A percentile compares a stretch with the other conserved stretches of the same genome.
Evolutionary conservation across 176 grass and related monocot genomes (phyloP).

Genomic region (Eragrostis nindensis): DNA sequence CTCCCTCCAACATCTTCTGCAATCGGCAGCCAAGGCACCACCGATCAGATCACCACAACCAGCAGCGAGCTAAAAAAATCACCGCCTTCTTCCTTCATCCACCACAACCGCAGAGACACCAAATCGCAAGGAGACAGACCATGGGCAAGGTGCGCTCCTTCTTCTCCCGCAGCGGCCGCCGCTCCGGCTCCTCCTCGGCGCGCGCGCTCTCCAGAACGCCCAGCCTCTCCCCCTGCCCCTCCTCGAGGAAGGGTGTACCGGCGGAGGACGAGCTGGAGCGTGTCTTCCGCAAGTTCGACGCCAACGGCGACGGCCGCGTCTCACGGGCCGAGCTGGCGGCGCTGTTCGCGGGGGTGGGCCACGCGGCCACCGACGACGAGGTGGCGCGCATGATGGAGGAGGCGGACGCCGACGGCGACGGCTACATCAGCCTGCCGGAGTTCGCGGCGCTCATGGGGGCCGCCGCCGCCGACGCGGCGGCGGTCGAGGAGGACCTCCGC

Average conservation of each 20-base stretch:
- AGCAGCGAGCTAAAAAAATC: background rate
- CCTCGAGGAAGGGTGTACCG: background rate
- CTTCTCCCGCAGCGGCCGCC: constrained; percentile 60
- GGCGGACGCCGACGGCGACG: constrained; percentile 88
- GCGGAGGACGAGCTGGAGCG: constrained; percentile 61
- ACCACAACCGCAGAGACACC: too few relatives aligned
- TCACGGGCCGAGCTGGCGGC: constrained; percentile 66
- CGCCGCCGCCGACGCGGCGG: background rate
- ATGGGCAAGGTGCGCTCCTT: constrained; percentile 89
- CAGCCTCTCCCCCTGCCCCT: background rate
- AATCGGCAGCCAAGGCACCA: too few relatives aligned
- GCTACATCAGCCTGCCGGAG: constrained; percentile 76
- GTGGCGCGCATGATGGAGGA: constrained; percentile 79
- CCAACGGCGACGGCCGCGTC: constrained; percentile 82
- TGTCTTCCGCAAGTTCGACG: constrained; percentile 92
- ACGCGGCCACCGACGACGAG: constrained; percentile 63
- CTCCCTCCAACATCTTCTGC: too few relatives aligned
- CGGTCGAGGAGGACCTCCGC: constrained; percentile 79
- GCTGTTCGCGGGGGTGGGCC: constrained; percentile 69
- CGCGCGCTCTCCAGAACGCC: background rate
- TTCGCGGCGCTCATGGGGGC: constrained; percentile 63
- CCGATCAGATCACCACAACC: background rate
- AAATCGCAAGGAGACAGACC: background rate
- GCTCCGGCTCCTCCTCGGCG: background rate
- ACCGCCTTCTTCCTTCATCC: background rate